A percentile compares a stretch with the other conserved stretches of the same genome.
Conservation (phyloP, 73 alveolate species). For the Paramecium biaurelia region DNA sequence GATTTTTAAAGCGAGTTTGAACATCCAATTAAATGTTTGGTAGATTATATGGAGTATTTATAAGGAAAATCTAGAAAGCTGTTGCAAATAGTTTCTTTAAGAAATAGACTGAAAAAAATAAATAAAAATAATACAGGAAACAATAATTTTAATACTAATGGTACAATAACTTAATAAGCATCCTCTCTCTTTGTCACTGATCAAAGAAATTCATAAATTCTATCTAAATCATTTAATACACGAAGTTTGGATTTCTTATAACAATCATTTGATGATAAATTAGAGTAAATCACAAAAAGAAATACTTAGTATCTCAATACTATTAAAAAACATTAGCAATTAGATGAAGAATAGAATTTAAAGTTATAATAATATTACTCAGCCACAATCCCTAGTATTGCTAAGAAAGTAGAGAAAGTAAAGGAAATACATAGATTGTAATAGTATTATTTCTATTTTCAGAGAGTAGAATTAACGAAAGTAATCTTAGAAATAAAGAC, state of each 20-base stretch:
- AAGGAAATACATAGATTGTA: not conserved
- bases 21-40: constrained; percentile 13
- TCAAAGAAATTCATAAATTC: not conserved
- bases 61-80: not conserved
- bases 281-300: not conserved
- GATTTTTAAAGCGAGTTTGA: not conserved
- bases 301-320: not conserved
- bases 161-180: not conserved
- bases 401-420: not conserved
- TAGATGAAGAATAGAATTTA: not conserved
- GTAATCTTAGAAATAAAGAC: not conserved
- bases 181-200: not conserved
- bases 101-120: constrained; percentile 32
- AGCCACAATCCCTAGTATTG: not conserved
- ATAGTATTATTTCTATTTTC: not conserved
- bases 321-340: not conserved
- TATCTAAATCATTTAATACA: constrained; percentile 14
- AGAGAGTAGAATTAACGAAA: not conserved
- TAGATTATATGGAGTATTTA: constrained; percentile 36
- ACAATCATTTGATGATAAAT: constrained; percentile 1
- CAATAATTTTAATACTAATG: not conserved
- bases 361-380: not conserved
- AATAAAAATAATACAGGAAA: not conserved
- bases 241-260: constrained; percentile 29
- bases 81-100: not conserved